Base-by-base conservation (phyloP, 257 asterid genomes). In the Capsicum baccatum region DNA sequence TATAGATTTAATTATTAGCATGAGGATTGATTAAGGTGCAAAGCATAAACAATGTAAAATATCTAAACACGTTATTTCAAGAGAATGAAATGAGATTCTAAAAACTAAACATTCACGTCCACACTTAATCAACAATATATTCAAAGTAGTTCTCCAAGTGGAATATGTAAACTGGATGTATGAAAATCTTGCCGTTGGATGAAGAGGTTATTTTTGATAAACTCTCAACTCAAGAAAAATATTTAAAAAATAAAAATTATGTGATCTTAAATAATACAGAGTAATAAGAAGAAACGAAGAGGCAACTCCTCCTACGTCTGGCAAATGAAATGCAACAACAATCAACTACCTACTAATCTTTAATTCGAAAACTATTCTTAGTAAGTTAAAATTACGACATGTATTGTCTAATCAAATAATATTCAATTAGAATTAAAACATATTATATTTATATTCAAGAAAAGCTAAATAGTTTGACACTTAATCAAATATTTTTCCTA, bases 161-260 rank as follows among this genome's bases (percentile, higher is more conserved):
- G 8, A 33, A 33, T 60, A 9, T 0, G 6, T 0, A 3, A 12
- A 60, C 0, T 8, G 0, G 4, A 0, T 60, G 0, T 9, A 60
- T 0, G 0, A 7, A 62, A 3, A 62, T 62, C 3, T 19, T 19
- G 1, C 14, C 2, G 0, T 39, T 4, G 3, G 4, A 39, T 39
- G n/a, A 6, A 59, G 2, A 59, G 1, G 1, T 59, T 59, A 8
- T 59, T 59, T n/a, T 0, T 1, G 5, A 9, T 4, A 62, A 0
- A 62, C 4, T 1, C 4, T 62, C 0, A 0, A 0, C 3, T 62
- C 0, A 4, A 19, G 9, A 62, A 19, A 62, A 26, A 26, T 26
- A 26, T 26, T 26, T 1, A 26, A 26, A 26, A n/a, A 60, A 8
- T 3, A 60, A 59, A 0, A 58, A 17, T 0, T 7, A 12, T 3